Conservation (phyloP, 176 grass and related monocot species). For the Cenchrus americanus region DNA sequence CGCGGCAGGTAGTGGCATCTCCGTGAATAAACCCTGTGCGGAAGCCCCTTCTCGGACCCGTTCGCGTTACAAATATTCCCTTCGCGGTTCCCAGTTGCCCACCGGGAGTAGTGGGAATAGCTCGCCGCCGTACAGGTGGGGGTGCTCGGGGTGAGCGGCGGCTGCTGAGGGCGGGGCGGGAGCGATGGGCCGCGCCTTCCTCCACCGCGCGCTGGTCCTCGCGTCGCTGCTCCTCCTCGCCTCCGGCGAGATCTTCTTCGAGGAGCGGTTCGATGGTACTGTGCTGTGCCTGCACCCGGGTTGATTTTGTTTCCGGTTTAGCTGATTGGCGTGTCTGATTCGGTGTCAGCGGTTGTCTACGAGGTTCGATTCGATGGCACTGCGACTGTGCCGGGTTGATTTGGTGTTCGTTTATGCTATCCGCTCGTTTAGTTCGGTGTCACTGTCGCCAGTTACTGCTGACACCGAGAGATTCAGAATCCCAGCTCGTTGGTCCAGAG, state of each 20-base stretch:
- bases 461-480: background rate
- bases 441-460: background rate
- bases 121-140: background rate
- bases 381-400: background rate
- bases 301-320: background rate
- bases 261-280: constrained; percentile 88
- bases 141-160: background rate
- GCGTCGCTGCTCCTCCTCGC: constrained; percentile 50
- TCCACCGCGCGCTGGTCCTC: constrained; percentile 35
- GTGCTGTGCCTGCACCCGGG: constrained; percentile 35
- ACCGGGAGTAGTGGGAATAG: background rate
- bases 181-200: constrained; percentile 14
- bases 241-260: constrained; percentile 72
- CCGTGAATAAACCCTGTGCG: fast-evolving
- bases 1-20: background rate
- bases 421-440: background rate
- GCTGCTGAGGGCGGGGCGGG: background rate
- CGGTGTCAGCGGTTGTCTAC: constrained; percentile 22
- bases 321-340: background rate
- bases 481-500: background rate
- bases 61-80: constrained; percentile 46
- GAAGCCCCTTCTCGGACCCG: background rate
- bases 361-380: constrained; percentile 75
- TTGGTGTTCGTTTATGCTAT: background rate
- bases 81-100: background rate